Conservation (phyloP, 2,329 filamentous ascomycete genomes). For the Capronia coronata region DNA sequence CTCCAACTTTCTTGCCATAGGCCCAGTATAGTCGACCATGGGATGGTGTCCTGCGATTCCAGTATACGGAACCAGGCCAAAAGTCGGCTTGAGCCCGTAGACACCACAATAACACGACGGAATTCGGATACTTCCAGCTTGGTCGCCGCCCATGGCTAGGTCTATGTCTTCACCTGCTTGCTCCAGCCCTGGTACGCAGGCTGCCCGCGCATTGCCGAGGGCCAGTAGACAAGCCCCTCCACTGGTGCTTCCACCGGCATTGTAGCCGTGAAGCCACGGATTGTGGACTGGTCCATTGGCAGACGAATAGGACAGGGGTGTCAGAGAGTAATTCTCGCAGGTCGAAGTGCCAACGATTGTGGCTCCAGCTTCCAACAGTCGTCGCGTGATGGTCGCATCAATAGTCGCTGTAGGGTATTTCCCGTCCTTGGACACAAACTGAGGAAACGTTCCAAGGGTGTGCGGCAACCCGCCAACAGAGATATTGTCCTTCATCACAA, state of each 20-base stretch:
- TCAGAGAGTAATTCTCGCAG: slow-evolving; percentile 37
- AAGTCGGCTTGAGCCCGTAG: slow-evolving; percentile 45
- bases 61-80: slow-evolving; percentile 47
- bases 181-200: slow-evolving; percentile 20
- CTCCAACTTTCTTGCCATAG: slow-evolving; percentile 40
- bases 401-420: slow-evolving; percentile 32
- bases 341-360: slow-evolving; percentile 35
- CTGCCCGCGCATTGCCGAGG: slow-evolving; percentile 23
- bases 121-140: slow-evolving; percentile 37
- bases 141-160: slow-evolving; percentile 38
- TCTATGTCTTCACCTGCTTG: slow-evolving; percentile 31
- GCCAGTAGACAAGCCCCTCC: slow-evolving; percentile 33
- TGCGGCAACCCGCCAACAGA: slow-evolving; percentile 34
- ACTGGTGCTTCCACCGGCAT: slow-evolving; percentile 37
- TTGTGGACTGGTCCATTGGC: slow-evolving; percentile 37
- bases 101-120: slow-evolving; percentile 39
- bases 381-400: slow-evolving; percentile 35
- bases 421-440: slow-evolving; percentile 29
- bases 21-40: slow-evolving; percentile 43
- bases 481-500: slow-evolving; percentile 37
- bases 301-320: slow-evolving; percentile 35
- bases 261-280: slow-evolving; percentile 32
- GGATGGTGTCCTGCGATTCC: slow-evolving; percentile 40
- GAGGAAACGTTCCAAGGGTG: slow-evolving; percentile 34
- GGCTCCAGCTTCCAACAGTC: slow-evolving; percentile 34